phyloP scores from a whole-genome alignment of 768 basidiomycete species.

The Paxillus ammoniavirescens region DNA sequence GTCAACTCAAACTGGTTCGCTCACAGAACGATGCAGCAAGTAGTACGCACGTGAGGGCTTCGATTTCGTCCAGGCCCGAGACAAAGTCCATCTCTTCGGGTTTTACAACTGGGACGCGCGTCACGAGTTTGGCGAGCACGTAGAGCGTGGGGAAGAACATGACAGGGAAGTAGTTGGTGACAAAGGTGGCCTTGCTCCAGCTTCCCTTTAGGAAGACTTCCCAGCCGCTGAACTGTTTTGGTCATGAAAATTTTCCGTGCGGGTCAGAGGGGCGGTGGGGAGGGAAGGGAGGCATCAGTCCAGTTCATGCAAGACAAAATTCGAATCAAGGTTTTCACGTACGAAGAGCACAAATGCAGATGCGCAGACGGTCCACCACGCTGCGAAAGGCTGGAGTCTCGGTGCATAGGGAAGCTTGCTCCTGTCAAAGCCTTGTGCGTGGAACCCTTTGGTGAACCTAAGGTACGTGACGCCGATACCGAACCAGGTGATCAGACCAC shows the following conservation, averaged over 20 bases:
- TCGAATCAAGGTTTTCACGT: constrained; percentile 10
- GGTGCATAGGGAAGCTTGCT: constrained; percentile 45
- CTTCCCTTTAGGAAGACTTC: constrained; percentile 38
- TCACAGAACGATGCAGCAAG: background rate
- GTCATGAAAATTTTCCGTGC: no score
- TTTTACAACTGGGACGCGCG: constrained; percentile 5
- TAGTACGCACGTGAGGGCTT: constrained; percentile 24
- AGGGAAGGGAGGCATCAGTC: background rate
- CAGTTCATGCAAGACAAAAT: background rate
- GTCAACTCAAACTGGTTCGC: background rate
- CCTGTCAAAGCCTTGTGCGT: constrained; percentile 48
- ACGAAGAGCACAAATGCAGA: constrained; percentile 35
- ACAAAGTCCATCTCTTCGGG: constrained; percentile 28
- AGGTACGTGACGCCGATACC: constrained; percentile 46
- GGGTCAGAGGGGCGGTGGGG: background rate
- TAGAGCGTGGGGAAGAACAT: constrained; percentile 48
- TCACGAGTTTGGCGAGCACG: constrained; percentile 23
- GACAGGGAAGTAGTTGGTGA: constrained; percentile 43
- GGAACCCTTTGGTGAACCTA: constrained; percentile 46
- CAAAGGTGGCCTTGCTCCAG: constrained; percentile 39
- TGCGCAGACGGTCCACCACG: constrained; percentile 34
- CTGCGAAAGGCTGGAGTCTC: constrained; percentile 40
- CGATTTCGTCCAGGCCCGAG: constrained; percentile 24
- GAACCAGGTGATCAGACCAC: constrained; percentile 45
- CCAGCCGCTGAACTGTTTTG: constrained; percentile 38